Base-by-base conservation (phyloP, 2,329 filamentous ascomycete species). In the Epicoccum nigrum region DNA sequence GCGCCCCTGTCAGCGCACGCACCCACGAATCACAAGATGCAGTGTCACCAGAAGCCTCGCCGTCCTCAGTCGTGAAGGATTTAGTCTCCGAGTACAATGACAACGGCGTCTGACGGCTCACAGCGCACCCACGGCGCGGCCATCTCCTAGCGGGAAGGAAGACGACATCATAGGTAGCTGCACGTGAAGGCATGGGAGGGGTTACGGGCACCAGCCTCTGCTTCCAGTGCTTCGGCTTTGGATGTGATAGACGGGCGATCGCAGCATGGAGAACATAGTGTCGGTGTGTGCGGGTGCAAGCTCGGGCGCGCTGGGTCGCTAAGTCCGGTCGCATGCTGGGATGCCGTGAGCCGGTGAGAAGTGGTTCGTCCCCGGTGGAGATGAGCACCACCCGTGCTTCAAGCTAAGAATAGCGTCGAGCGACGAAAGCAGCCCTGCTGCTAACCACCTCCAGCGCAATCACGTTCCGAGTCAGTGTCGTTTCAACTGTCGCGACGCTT, bases 141-240 rank as follows among this genome's bases (percentile, higher is more conserved):
- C 33, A 39, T 39, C 35, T 37, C 28, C 28, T 30, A 30, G 28
- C 31, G 28, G 25, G 48, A 51, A 30, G 64, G 66, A 58, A 68
- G 67, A 64, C 60, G 55, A 58, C 58, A 67, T 61, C 57, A 65
- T 53, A 67, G 56, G 60, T 60, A 55, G 59, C 50, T 54, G 56
- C 55, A 53, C 56, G 55, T 59, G 61, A 62, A 56, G 51, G 58
- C 23, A 25, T 7, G 9, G 23, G 23, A 7, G 54, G 47, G 46
- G 28, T 7, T 12, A 43, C 42, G 47, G 28, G 49, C 17, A 43
- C 44, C 44, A 39, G 43, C 43, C 32, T 52, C 43, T 47, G 43
- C 39, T 61, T 51, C 60, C 61, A 64, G 43, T 7, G 39, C 49
- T 43, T 43, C 52, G 55, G 63, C 61, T 45, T 58, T 58, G 60